A percentile compares a stretch with the other conserved stretches of the same genome.
Conservation (phyloP, 148 eudicot genomes). For the Arctostaphylos glauca region DNA sequence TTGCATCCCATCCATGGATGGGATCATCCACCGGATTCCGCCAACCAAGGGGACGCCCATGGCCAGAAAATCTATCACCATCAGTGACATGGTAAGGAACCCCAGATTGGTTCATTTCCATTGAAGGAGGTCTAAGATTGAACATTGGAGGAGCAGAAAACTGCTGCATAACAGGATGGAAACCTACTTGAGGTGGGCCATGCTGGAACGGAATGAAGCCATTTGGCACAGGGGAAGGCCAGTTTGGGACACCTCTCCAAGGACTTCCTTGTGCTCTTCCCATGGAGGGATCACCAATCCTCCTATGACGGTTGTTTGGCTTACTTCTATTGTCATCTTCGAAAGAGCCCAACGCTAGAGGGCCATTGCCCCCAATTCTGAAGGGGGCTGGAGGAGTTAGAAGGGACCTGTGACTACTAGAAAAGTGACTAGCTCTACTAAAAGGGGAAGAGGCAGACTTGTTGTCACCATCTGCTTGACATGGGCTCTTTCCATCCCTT, state of each 20-base stretch:
- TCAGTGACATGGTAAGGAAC: conserved; percentile 72
- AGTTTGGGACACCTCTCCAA: conserved; percentile 78
- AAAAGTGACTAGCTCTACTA: conserved; percentile 41
- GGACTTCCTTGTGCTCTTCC: conserved; percentile 74
- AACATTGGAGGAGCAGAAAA: conserved; percentile 65
- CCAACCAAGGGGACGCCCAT: conserved; percentile 74
- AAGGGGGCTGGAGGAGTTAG: conserved; percentile 59
- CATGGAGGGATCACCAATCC: conserved; percentile 59
- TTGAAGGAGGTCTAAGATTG: conserved; percentile 69
- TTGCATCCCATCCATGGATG: conserved; percentile 74
- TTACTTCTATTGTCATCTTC: conserved; percentile 69
- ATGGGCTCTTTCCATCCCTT: conserved; percentile 50
- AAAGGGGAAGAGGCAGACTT: conserved; percentile 56
- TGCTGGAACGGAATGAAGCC: conserved; percentile 86
- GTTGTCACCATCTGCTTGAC: conserved; percentile 53
- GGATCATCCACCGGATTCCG: conserved; percentile 61
- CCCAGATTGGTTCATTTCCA: conserved; percentile 71
- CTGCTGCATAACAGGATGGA: conserved; percentile 69
- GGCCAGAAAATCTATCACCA: conserved; percentile 63
- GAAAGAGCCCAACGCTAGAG: conserved; percentile 40
- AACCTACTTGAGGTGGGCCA: conserved; percentile 70
- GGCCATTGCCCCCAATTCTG: conserved; percentile 62
- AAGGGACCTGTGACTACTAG: conserved; percentile 51
- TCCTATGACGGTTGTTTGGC: conserved; percentile 61
- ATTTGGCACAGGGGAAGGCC: conserved; percentile 81